Conservation (phyloP, 345 rosid species). For the Euclidium syriacum region DNA sequence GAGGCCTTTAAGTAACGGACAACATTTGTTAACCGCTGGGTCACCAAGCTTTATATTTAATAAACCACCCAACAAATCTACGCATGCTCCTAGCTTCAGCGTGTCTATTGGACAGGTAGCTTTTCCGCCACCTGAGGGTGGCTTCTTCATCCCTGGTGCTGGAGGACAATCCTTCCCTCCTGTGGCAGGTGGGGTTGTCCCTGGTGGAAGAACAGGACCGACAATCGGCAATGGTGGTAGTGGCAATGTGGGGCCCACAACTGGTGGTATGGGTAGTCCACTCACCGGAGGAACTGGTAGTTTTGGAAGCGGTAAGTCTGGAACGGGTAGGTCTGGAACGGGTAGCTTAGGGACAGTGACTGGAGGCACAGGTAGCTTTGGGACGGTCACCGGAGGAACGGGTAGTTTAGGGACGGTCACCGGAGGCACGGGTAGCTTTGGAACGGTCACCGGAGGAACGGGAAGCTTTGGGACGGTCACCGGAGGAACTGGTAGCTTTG, state of each 20-base stretch:
- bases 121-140: constrained; percentile 19
- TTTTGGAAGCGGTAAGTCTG: background rate
- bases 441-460: constrained; percentile 8
- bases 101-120: constrained; percentile 79
- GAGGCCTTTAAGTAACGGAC: constrained; percentile 75
- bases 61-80: constrained; percentile 82
- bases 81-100: constrained; percentile 83
- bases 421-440: constrained; percentile 21
- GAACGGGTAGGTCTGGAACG: background rate
- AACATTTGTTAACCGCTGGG: constrained; percentile 71
- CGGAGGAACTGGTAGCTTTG: background rate
- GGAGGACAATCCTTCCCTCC: constrained; percentile 38
- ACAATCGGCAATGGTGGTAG: constrained; percentile 29
- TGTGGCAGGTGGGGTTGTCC: constrained; percentile 7
- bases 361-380: background rate
- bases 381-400: background rate
- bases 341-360: constrained; percentile 14
- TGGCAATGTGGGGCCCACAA: constrained; percentile 7
- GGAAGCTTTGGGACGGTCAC: background rate
- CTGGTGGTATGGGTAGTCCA: constrained; percentile 20
- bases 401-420: constrained; percentile 7
- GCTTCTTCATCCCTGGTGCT: constrained; percentile 16
- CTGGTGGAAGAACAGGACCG: constrained; percentile 30
- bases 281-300: constrained; percentile 1
- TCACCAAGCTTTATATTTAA: constrained; percentile 78